Evolutionary conservation across 2,329 filamentous ascomycete genomes (phyloP).

Genomic region (Lachnellula occidentalis): DNA sequence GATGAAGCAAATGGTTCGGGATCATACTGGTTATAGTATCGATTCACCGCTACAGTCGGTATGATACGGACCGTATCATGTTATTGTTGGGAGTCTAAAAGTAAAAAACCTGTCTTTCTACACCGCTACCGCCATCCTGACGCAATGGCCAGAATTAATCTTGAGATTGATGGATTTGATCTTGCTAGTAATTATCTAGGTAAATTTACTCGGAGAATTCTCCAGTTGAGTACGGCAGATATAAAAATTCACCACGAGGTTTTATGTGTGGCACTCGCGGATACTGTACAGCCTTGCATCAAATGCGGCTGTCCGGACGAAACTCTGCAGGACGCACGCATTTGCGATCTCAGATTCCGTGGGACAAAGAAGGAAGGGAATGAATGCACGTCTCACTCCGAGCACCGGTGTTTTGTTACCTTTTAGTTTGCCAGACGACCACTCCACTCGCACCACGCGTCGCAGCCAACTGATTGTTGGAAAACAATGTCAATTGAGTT

Average conservation of each 20-base stretch:
- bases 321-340: slow-evolving; percentile 16
- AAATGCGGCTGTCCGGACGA: slow-evolving; percentile 19
- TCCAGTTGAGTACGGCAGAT: no score
- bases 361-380: slow-evolving; percentile 6
- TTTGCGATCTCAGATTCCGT: slow-evolving; percentile 17
- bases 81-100: slow-evolving; percentile 5
- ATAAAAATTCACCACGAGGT: no score
- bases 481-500: slow-evolving; percentile 4
- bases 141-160: no score
- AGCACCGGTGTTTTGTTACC: slow-evolving; percentile 1
- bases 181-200: no score
- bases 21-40: background rate
- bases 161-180: no score
- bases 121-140: slow-evolving; percentile 12
- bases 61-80: no score
- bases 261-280: background rate
- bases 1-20: slow-evolving; percentile 8
- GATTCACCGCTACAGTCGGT: slow-evolving; percentile 12
- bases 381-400: slow-evolving; percentile 3
- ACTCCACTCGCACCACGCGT: background rate
- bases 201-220: no score
- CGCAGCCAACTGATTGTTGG: slow-evolving; percentile 1
- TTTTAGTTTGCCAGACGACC: slow-evolving; percentile 5
- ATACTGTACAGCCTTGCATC: slow-evolving; percentile 9
- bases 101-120: slow-evolving; percentile 4